These are phyloP conservation scores for Kluyveromyces aestuarii DNA, from an alignment of 805 yeast species.

Conservation along the genomic window DNA sequence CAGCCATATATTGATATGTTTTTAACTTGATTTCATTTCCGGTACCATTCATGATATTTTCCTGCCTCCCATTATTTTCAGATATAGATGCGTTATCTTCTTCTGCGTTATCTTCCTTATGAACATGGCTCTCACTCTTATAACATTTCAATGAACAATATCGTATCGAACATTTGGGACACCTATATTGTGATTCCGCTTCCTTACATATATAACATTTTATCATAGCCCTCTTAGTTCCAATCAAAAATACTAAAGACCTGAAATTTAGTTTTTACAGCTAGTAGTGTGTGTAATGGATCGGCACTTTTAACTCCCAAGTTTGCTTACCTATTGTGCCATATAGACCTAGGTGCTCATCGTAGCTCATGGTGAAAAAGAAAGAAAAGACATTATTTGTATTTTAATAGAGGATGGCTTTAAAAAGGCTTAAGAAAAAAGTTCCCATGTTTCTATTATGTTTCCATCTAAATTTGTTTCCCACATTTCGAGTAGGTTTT, in stretches of 20 bases:
- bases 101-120: not conserved
- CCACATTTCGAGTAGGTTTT: too few species aligned
- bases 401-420: too few species aligned
- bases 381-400: not conserved
- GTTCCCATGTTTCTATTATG: too few species aligned
- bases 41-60: not conserved
- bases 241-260: too few species aligned
- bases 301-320: too few species aligned
- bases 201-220: slow-evolving; percentile 29
- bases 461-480: too few species aligned
- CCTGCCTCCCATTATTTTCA: not conserved
- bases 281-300: too few species aligned
- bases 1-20: slow-evolving; percentile 27
- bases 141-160: slow-evolving; percentile 56
- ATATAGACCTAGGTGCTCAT: not conserved
- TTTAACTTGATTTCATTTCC: slow-evolving; percentile 1
- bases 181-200: slow-evolving; percentile 34
- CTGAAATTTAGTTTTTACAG: too few species aligned
- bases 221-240: not conserved
- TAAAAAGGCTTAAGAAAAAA: not conserved
- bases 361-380: not conserved
- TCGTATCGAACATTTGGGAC: slow-evolving; percentile 37
- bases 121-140: slow-evolving; percentile 30
- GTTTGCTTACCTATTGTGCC: too few species aligned
- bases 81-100: not conserved